These are phyloP conservation scores for Salix dunnii DNA, from an alignment of 345 rosid species.

Conservation along the genomic window DNA sequence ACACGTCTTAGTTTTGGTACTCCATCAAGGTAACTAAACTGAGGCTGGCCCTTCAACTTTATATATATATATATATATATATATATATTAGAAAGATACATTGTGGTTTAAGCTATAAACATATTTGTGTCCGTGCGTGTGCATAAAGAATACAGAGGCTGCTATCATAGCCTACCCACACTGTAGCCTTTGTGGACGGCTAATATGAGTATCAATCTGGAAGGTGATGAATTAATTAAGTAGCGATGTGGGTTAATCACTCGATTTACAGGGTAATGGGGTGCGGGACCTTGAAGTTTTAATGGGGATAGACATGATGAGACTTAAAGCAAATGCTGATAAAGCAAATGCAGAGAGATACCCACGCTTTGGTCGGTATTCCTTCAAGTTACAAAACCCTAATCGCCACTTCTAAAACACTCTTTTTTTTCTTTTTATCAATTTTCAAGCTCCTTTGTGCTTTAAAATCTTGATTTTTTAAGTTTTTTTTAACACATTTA, in stretches of 20 bases:
- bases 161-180: background rate
- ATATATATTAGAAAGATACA: too few species aligned
- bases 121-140: background rate
- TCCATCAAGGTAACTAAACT: too few species aligned
- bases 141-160: background rate
- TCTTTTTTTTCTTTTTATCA: background rate
- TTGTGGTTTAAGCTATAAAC: too few species aligned
- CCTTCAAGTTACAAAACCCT: background rate
- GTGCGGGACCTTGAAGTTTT: background rate
- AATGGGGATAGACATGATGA: slow-evolving; percentile 9
- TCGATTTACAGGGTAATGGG: background rate
- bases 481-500: too few species aligned
- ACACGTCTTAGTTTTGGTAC: too few species aligned
- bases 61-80: too few species aligned
- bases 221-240: background rate
- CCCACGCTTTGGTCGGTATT: background rate
- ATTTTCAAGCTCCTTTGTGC: background rate
- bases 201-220: background rate
- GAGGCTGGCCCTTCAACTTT: too few species aligned
- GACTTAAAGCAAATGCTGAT: slow-evolving; percentile 5
- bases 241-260: background rate
- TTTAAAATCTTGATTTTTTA: too few species aligned
- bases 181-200: background rate
- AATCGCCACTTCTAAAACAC: background rate
- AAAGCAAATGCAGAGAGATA: background rate